phyloP scores from a whole-genome alignment of 2,329 filamentous ascomycete species.

The Xylariaceae sp. region DNA sequence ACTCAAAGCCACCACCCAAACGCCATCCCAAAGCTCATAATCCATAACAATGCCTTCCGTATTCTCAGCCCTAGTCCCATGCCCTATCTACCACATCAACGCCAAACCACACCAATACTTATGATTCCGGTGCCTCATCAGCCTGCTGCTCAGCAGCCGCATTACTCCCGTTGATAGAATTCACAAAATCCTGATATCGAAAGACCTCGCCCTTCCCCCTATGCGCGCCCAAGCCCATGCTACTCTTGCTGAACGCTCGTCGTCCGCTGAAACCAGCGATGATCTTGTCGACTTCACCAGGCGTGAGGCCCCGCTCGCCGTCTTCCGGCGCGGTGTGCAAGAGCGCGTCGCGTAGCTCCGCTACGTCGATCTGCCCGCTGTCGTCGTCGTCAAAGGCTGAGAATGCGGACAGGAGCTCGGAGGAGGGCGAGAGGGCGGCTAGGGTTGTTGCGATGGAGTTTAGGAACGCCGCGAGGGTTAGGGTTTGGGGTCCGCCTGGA shows the following conservation, averaged over 20 bases:
- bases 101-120: too few relatives aligned
- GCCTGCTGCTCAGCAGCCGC: too few relatives aligned
- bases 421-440: constrained; percentile 67
- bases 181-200: constrained; percentile 88
- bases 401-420: constrained; percentile 83
- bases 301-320: constrained; percentile 61
- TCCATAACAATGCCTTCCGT: too few relatives aligned
- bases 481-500: constrained; percentile 63
- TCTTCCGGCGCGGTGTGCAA: constrained; percentile 76
- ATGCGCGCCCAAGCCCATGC: constrained; percentile 35
- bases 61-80: too few relatives aligned
- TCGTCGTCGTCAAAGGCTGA: constrained; percentile 96
- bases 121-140: too few relatives aligned
- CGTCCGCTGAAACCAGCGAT: constrained; percentile 81
- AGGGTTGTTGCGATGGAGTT: constrained; percentile 75
- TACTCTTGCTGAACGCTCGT: constrained; percentile 70
- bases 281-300: constrained; percentile 79
- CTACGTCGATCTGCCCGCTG: constrained; percentile 84
- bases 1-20: too few relatives aligned
- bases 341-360: constrained; percentile 76
- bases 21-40: too few relatives aligned
- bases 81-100: too few relatives aligned
- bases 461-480: constrained; percentile 82
- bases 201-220: constrained; percentile 79
- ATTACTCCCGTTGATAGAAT: constrained; percentile 57